Conservation (phyloP, 2,329 filamentous ascomycete species). For the Malbranchea zuffiana region DNA sequence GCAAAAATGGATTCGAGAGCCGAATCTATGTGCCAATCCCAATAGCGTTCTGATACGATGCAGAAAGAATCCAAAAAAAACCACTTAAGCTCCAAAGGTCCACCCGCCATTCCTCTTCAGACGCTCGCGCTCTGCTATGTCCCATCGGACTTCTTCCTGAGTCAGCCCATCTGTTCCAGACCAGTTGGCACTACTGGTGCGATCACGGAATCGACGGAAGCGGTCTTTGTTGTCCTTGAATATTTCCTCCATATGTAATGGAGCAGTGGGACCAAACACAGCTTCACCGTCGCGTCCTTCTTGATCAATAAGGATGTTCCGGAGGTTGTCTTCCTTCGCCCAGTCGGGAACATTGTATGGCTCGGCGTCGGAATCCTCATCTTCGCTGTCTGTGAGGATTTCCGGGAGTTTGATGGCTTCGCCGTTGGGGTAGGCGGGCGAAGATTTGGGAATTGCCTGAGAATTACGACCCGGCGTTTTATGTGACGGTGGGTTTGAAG, state of each 20-base stretch:
- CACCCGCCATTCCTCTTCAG: constrained; percentile 76
- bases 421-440: constrained; percentile 76
- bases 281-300: constrained; percentile 66
- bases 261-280: constrained; percentile 80
- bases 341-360: constrained; percentile 62
- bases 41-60: no score
- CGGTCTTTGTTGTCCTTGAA: constrained; percentile 82
- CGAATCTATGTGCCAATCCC: no score
- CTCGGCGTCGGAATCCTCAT: constrained; percentile 58
- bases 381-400: constrained; percentile 88
- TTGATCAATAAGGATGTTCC: constrained; percentile 63
- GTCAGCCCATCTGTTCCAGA: constrained; percentile 69
- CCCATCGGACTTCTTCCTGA: constrained; percentile 72
- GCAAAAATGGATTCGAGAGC: no score
- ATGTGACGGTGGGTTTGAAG: constrained; percentile 40
- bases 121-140: constrained; percentile 67
- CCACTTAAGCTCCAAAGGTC: constrained; percentile 41
- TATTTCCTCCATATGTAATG: constrained; percentile 91
- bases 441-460: constrained; percentile 45
- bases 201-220: constrained; percentile 75
- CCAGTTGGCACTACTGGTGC: constrained; percentile 95
- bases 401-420: constrained; percentile 88
- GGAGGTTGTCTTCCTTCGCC: constrained; percentile 79
- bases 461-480: constrained; percentile 49
- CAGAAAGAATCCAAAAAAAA: no score